Conservation (phyloP, 768 basidiomycete species). For the Phlegmacium glaucopus region DNA sequence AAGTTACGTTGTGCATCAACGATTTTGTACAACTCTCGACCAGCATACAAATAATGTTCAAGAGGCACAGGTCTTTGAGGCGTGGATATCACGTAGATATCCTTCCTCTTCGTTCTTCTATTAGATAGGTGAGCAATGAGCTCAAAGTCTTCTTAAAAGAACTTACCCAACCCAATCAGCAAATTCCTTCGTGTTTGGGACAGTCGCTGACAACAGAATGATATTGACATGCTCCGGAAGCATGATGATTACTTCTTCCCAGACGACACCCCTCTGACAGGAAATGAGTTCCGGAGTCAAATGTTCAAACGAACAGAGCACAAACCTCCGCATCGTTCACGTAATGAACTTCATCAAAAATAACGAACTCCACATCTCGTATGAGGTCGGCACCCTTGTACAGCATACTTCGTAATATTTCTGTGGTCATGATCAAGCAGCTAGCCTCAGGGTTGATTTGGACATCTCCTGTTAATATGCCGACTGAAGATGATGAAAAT, state of each 20-base stretch:
- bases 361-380: constrained; percentile 98
- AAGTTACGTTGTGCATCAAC: constrained; percentile 81
- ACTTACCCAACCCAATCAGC: constrained; percentile 98
- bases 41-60: constrained; percentile 95
- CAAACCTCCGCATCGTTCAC: constrained; percentile 96
- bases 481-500: constrained; percentile 87
- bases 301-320: neutral
- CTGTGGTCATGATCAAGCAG: constrained; percentile 97
- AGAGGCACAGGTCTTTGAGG: constrained; percentile 94
- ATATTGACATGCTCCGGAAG: constrained; percentile 98
- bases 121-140: constrained; percentile 1
- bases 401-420: constrained; percentile 96
- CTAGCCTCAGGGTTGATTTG: constrained; percentile 98
- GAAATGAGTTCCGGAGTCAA: constrained; percentile 3
- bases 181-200: constrained; percentile 97
- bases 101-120: constrained; percentile 98
- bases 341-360: constrained; percentile 99
- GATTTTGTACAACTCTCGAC: constrained; percentile 90
- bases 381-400: constrained; percentile 99
- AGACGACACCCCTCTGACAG: constrained; percentile 90
- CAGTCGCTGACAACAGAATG: constrained; percentile 94
- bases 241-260: constrained; percentile 99
- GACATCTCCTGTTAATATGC: constrained; percentile 97
- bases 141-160: neutral
- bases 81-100: constrained; percentile 98